phyloP scores from a whole-genome alignment of 257 asterid genomes.

The Solanum bukasovii region DNA sequence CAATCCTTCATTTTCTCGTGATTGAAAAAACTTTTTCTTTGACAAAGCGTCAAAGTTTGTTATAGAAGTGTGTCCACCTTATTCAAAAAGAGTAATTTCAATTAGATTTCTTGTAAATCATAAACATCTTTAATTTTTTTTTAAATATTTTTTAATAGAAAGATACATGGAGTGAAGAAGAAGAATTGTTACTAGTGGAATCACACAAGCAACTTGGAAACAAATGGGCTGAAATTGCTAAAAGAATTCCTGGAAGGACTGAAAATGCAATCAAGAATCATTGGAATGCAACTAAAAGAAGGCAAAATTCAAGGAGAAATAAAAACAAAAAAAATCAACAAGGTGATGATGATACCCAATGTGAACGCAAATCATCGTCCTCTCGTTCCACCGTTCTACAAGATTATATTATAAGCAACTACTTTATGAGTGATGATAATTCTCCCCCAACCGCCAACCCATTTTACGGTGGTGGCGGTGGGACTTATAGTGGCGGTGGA shows the following conservation, averaged over 20 bases:
- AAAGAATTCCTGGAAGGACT: slow-evolving; percentile 54
- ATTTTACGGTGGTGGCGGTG: not conserved
- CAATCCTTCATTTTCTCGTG: slow-evolving; percentile 8
- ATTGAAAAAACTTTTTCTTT: slow-evolving; percentile 1
- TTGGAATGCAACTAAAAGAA: slow-evolving; percentile 72
- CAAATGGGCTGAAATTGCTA: slow-evolving; percentile 73
- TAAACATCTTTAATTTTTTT: not conserved
- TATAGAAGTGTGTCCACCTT: not conserved
- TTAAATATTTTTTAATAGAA: slow-evolving; percentile 21
- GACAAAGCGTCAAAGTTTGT: slow-evolving; percentile 10
- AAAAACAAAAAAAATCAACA: slow-evolving; percentile 19
- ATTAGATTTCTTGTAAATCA: not conserved
- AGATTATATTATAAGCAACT: slow-evolving; percentile 38
- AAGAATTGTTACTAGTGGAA: slow-evolving; percentile 45
- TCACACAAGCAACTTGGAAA: slow-evolving; percentile 50
- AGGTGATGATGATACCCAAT: not conserved
- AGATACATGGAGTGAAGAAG: slow-evolving; percentile 61
- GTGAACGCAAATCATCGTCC: not conserved
- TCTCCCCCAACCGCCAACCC: not conserved
- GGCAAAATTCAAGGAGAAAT: slow-evolving; percentile 36
- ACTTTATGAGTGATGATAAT: not conserved
- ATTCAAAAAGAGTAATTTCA: not conserved
- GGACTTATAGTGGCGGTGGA: not conserved
- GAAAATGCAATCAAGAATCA: slow-evolving; percentile 83
- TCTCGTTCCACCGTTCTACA: slow-evolving; percentile 31